Conservation (phyloP, 2,329 filamentous ascomycete genomes). For the Diaporthe caulivora region DNA sequence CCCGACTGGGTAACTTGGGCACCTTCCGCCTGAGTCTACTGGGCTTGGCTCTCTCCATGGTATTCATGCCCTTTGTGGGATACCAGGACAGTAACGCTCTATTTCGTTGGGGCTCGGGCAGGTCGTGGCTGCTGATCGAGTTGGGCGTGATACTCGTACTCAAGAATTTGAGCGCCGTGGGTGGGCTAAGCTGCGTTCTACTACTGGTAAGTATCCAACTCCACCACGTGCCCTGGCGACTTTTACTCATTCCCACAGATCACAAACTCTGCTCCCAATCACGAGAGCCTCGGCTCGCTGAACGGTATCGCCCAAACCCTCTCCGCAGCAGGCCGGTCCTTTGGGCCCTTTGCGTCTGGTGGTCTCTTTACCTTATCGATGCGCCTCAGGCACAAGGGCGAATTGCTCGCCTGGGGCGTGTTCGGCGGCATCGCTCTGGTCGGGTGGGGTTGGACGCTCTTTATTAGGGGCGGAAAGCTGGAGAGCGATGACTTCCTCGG, state of each 20-base stretch:
- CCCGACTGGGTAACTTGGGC: conserved; percentile 84
- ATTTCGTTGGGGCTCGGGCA: conserved; percentile 71
- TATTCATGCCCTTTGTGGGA: conserved; percentile 90
- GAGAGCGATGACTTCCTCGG: conserved; percentile 70
- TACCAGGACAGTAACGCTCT: conserved; percentile 73
- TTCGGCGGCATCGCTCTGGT: conserved; percentile 87
- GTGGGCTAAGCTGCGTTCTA: conserved; percentile 89
- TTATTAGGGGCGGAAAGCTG: conserved; percentile 74
- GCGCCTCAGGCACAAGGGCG: conserved; percentile 81
- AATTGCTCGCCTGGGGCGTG: conserved; percentile 85
- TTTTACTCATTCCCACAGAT: conserved; percentile 67
- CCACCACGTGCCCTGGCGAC: neutral
- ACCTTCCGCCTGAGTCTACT: conserved; percentile 85
- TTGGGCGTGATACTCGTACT: conserved; percentile 84
- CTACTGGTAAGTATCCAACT: conserved; percentile 74
- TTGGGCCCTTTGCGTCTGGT: conserved; percentile 90
- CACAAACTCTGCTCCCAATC: conserved; percentile 90
- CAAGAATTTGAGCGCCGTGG: conserved; percentile 91
- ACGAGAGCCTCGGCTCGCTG: conserved; percentile 86
- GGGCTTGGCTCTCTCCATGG: conserved; percentile 84
- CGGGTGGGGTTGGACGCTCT: conserved; percentile 84
- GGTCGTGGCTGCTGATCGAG: conserved; percentile 81
- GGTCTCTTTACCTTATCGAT: conserved; percentile 85
- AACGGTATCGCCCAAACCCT: conserved; percentile 96
- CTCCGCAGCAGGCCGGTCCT: conserved; percentile 88